Evolutionary conservation across 331 rosid genomes (phyloP).

Genomic region (Malus hybrid): DNA sequence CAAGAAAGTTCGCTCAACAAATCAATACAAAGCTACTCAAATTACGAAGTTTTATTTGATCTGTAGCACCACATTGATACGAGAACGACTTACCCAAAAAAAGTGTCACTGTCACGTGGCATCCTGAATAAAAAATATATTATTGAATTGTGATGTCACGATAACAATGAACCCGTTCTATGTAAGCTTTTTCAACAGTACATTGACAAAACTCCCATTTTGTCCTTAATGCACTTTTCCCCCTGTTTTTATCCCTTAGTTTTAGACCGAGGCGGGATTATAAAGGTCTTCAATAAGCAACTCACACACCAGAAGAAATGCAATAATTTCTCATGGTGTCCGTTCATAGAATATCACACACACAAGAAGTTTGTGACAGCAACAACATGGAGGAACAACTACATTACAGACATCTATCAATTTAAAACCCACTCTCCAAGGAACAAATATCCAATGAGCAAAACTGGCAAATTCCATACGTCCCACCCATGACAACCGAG

Average conservation of each 20-base stretch:
- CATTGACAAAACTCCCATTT: not conserved
- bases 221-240: too few species aligned
- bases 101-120: fast-evolving
- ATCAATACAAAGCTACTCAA: too few species aligned
- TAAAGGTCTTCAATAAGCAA: too few species aligned
- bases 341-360: not conserved
- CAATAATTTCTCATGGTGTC: not conserved
- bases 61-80: too few species aligned
- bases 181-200: not conserved
- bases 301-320: not conserved
- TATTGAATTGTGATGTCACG: too few species aligned
- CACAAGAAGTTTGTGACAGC: not conserved
- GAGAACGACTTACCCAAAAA: too few species aligned
- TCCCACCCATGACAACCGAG: constrained; percentile 33
- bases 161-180: too few species aligned
- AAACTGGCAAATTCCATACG: constrained; percentile 25
- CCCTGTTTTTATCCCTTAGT: too few species aligned
- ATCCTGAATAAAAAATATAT: too few species aligned
- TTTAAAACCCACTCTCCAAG: constrained; percentile 17
- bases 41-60: too few species aligned
- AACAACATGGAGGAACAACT: constrained; percentile 9
- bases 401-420: constrained; percentile 14
- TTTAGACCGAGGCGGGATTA: too few species aligned
- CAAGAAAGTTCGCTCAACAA: too few species aligned
- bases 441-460: constrained; percentile 20